phyloP scores from a whole-genome alignment of 1,139 yeast genomes.

The Debaryomyces sp. region DNA sequence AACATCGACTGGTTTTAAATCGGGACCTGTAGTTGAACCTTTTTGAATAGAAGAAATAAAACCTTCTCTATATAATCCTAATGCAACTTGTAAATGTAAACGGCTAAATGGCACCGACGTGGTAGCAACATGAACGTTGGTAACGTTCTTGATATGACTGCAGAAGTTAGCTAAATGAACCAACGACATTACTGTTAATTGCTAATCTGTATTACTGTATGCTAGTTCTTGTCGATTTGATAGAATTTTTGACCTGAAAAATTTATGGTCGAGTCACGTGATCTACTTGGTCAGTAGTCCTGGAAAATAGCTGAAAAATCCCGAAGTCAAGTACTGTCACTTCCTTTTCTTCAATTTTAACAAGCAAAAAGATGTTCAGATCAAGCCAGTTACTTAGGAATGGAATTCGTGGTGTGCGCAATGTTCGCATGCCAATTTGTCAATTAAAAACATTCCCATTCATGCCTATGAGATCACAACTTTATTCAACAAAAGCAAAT shows the following conservation, averaged over 20 bases:
- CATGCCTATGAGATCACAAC: neutral
- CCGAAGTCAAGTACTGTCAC: neutral
- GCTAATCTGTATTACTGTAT: neutral
- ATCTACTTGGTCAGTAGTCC: neutral
- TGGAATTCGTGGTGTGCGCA: neutral
- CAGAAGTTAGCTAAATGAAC: slow-evolving; percentile 84
- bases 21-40: slow-evolving; percentile 93
- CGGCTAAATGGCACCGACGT: slow-evolving; percentile 87
- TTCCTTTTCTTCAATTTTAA: neutral
- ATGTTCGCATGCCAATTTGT: neutral
- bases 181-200: slow-evolving; percentile 61
- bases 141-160: slow-evolving; percentile 87
- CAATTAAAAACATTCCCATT: neutral
- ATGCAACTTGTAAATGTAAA: slow-evolving; percentile 78
- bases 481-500: neutral
- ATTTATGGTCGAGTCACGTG: slow-evolving; percentile 3
- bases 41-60: slow-evolving; percentile 81
- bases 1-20: slow-evolving; percentile 68
- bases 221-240: neutral
- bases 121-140: slow-evolving; percentile 69
- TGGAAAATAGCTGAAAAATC: slow-evolving; percentile 2
- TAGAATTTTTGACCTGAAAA: slow-evolving; percentile 2
- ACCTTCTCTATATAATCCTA: slow-evolving; percentile 89
- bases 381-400: neutral
- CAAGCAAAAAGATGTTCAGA: neutral